Base-by-base conservation (phyloP, 768 basidiomycete genomes). In the Sarcodon aspratus region DNA sequence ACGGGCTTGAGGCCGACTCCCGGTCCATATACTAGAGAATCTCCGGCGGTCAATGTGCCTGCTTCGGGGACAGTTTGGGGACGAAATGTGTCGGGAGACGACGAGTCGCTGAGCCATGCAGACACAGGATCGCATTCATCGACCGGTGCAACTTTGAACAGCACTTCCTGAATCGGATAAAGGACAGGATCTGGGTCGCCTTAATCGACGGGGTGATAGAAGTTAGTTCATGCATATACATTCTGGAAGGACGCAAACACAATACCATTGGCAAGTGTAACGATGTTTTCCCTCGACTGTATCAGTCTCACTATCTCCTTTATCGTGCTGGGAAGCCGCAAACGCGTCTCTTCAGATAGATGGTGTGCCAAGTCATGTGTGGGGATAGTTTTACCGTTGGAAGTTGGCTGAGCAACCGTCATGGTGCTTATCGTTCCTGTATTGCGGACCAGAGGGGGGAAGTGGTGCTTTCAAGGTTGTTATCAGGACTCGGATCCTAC, bases 101-200 rank as follows among this genome's bases (percentile, higher is more conserved):
- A 53, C 31, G 46, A 56, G 32, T 60, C 50, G 15, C 56, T 56
- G 31, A 59, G 56, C 66, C 66, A 68, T 9, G 59, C 50, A 3
- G 53, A 50, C 5, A 67, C 64, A 1, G 66, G 65, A 49, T 66
- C 63, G 9, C 51, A 45, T n/a, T 53, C 54, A 4, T 50, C 45
- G 31, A 66, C 51, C 17, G 63, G 61, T 2, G 67, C 67, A 37
- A 69, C 58, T 52, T 67, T 58, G 47, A 59, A 67, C 45, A 59
- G 54, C 15, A 69, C 48, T 47, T 61, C 54, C 15, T 57, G 54
- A 40, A 69, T 56, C 31, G 67, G 67, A 52, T 64, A 69, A 11
- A 68, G 50, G 0, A 59, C 59, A 50, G 53, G 60, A 50, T 69
- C 66, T 3, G 67, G 67, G 49, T 69, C 67, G 33, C 66, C 66